A percentile compares a stretch with the other conserved stretches of the same genome.
Conservation (phyloP, 2,329 filamentous ascomycete genomes). For the Alternaria viburni region DNA sequence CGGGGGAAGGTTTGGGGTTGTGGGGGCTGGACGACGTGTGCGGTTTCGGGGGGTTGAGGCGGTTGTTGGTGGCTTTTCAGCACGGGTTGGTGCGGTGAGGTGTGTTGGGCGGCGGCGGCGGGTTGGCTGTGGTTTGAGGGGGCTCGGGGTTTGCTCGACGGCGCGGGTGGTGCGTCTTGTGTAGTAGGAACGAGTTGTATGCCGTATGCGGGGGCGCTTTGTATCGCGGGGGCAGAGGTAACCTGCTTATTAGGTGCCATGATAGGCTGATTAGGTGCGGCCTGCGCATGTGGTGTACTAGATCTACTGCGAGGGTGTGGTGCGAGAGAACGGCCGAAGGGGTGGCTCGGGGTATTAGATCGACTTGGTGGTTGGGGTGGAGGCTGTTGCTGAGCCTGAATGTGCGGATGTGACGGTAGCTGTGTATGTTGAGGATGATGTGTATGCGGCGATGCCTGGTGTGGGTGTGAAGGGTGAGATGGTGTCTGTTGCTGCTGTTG, state of each 20-base stretch:
- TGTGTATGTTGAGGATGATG: slow-evolving; percentile 16
- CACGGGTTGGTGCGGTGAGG: slow-evolving; percentile 20
- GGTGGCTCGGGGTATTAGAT: slow-evolving; percentile 31
- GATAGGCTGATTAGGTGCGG: slow-evolving; percentile 21
- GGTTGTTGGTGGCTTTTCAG: slow-evolving; percentile 32
- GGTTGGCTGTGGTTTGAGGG: slow-evolving; percentile 14
- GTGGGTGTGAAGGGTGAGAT: slow-evolving; percentile 6
- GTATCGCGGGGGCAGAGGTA: slow-evolving; percentile 18
- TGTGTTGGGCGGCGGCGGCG: slow-evolving; percentile 9
- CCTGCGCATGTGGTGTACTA: slow-evolving; percentile 35
- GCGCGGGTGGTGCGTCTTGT: slow-evolving; percentile 14
- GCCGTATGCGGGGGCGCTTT: slow-evolving; percentile 23
- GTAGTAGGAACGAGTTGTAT: slow-evolving; percentile 23
- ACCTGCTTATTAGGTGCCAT: slow-evolving; percentile 17
- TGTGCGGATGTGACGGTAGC: slow-evolving; percentile 21
- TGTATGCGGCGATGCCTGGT: slow-evolving; percentile 11
- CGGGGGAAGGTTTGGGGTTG: slow-evolving; percentile 4
- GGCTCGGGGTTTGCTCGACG: slow-evolving; percentile 8
- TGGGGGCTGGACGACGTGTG: slow-evolving; percentile 7
- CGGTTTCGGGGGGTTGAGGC: slow-evolving; percentile 15
- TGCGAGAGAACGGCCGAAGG: slow-evolving; percentile 30
- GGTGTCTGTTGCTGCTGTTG: slow-evolving; percentile 14
- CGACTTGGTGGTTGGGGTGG: slow-evolving; percentile 28
- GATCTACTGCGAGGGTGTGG: slow-evolving; percentile 38
- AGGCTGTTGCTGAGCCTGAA: slow-evolving; percentile 25